Base-by-base conservation (phyloP, 495 filamentous ascomycete species). In the Evernia prunastri region DNA sequence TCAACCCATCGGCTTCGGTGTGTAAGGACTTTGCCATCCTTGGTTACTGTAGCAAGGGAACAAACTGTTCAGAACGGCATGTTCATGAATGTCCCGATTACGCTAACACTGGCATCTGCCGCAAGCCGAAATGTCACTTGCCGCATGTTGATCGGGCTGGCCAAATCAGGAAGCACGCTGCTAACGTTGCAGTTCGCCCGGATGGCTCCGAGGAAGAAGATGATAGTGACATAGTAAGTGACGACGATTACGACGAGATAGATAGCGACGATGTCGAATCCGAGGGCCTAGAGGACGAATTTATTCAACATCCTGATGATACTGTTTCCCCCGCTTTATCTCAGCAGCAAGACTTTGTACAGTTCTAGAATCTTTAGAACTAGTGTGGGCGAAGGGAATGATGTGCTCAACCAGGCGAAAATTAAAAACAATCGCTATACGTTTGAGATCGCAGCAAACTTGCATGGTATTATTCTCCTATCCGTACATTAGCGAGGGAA, bases 41-140 rank as follows among this genome's bases (percentile, higher is more conserved):
- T 68, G 94, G 94, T 49, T 97, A 94, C 72, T 98, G 94, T 78
- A 87, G 89, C 61, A 89, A 91, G 72, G 94, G 94, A 54, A 80
- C 80, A 49, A 72, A 78, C 51, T 98, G 94, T 72, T 72, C 86
- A 63, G 86, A 96, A 65, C 89, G 90, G 66, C 94, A 98, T 75
- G 86, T 90, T 61, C 78, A 84, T 74, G 94, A 97, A 73, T 98
- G 94, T 71, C 94, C 94, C 54, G 90, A 97, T 72, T 96, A 95
- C 79, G 89, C 89, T 80, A 96, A 96, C 77, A 88, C 82, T 58
- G 93, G 92, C 65, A 76, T 80, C 42, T 98, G 94, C 84, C 87
- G 85, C 70, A 86, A 85, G 71, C 87, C 87, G 75, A 87, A 86
- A 40, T 98, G 94, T 80, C 87, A 84, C 70, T 79, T 97, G 64